Base-by-base conservation (phyloP, 805 yeast species). In the Saccharomycopsis guyanensis region DNA sequence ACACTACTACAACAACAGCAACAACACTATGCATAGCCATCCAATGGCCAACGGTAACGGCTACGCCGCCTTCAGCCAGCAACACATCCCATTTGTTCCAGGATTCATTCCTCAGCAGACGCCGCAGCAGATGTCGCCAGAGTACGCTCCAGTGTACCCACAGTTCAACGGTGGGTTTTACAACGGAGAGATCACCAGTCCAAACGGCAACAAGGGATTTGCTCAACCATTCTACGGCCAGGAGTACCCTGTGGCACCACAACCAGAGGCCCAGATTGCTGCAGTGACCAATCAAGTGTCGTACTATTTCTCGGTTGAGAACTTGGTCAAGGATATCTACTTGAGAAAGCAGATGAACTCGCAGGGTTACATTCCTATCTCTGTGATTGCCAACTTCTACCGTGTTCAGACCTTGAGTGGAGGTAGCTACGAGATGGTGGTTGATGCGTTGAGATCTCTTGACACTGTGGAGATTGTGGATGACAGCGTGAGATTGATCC, bases 271-370 rank as follows among this genome's bases (percentile, higher is more conserved):
- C 23, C 47, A 25, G 25, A 19, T 48, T 22, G 20, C 35, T 13
- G 43, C 47, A 16, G 42, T 47, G 19, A 60, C 73, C 4, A 63
- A 62, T 62, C 97, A 89, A 70, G 70, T 91, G 43, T 93, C 86
- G 60, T 93, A 93, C 70, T 93, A 93, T 65, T 85, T 93, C 67
- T 81, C 94, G 27, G 71, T 80, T 43, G 95, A 87, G 57, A 93
- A 93, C 65, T 72, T 93, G 65, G 71, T 82, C 56, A 85, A 87
- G 65, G 98, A 93, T 66, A 69, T 82, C 43, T 93, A 67, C 60
- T 70, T 93, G 64, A 78, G 96, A 64, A 75, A 78, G 55, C 86
- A 85, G 57, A 85, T 91, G 93, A 76, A 81, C 63, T 59, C 74
- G 39, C 70, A 76, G 49, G 96, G 96, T 23, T 80, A 79, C 72